Evolutionary conservation across 768 basidiomycete genomes (phyloP).

Genomic region (Serendipita indica): DNA sequence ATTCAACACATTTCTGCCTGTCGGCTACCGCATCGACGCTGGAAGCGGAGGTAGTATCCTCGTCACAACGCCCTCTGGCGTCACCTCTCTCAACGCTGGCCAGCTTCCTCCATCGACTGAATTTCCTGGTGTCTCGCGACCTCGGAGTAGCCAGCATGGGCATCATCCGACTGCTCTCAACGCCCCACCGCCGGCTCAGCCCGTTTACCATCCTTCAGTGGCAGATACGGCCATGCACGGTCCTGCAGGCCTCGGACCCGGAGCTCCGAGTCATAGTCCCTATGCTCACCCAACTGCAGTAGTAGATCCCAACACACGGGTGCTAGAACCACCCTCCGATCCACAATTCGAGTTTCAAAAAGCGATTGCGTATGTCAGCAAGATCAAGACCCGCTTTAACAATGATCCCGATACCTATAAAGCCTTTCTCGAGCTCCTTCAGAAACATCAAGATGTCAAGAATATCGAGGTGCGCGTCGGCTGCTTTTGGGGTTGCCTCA

Average conservation of each 20-base stretch:
- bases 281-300: not conserved
- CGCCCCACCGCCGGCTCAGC: not conserved
- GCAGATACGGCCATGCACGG: not conserved
- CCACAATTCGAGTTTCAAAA: conserved; percentile 56
- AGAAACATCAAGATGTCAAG: conserved; percentile 67
- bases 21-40: conserved; percentile 26
- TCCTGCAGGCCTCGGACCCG: not conserved
- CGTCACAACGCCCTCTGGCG: not conserved
- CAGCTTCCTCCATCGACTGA: not conserved
- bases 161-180: not conserved
- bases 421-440: conserved; percentile 75
- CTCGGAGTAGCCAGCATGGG: no score
- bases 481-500: not conserved
- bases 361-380: conserved; percentile 95
- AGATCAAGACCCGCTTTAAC: conserved; percentile 85
- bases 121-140: not conserved
- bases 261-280: not conserved
- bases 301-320: not conserved
- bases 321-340: not conserved
- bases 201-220: not conserved
- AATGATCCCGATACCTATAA: conserved; percentile 89
- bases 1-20: conserved; percentile 37
- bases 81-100: not conserved
- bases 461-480: not conserved
- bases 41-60: not conserved